Conservation (phyloP, 208 protist genomes). For the Leishmania turanica region DNA sequence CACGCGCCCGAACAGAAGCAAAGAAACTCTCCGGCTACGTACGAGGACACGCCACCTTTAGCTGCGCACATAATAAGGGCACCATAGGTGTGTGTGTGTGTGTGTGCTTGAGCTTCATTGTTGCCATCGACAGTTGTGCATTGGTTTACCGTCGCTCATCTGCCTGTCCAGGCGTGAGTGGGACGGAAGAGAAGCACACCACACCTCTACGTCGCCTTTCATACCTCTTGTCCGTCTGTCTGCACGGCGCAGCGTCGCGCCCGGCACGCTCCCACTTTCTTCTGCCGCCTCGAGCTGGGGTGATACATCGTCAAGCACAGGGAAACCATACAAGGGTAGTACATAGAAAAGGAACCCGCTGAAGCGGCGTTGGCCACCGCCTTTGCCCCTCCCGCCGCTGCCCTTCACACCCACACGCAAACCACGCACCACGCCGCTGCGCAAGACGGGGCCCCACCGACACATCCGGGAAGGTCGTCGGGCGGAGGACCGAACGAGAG, state of each 20-base stretch:
- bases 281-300: background rate
- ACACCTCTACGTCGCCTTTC: background rate
- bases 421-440: background rate
- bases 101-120: background rate
- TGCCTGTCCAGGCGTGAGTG: background rate
- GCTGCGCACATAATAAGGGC: background rate
- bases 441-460: background rate
- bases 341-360: background rate
- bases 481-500: background rate
- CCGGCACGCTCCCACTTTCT: background rate
- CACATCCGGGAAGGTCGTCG: background rate
- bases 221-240: background rate
- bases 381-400: background rate
- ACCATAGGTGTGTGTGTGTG: background rate
- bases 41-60: background rate
- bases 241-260: background rate
- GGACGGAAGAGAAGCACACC: background rate
- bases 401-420: background rate
- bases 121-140: too few relatives aligned
- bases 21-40: background rate
- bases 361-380: background rate
- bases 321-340: background rate
- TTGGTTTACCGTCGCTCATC: background rate
- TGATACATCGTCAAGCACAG: conserved; percentile 1
- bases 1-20: background rate